These are phyloP conservation scores for Castanea crenata DNA, from an alignment of 306 rosid genomes.

Conservation along the genomic window DNA sequence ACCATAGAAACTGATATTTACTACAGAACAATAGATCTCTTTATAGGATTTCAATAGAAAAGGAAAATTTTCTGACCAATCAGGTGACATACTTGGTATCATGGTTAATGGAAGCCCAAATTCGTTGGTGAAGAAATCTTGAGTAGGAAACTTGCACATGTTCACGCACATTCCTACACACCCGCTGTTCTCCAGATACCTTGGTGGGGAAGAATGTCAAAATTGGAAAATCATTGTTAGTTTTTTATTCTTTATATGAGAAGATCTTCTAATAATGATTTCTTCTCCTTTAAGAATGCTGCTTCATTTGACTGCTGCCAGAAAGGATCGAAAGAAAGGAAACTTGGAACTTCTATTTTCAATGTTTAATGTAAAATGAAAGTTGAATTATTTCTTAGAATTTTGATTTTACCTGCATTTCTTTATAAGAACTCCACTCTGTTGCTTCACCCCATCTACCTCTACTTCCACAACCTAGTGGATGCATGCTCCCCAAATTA, in stretches of 20 bases:
- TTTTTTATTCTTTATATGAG: background rate
- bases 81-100: slow-evolving; percentile 75
- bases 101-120: slow-evolving; percentile 95
- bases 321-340: background rate
- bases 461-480: slow-evolving; percentile 87
- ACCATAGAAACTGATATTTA: background rate
- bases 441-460: slow-evolving; percentile 80
- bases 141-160: slow-evolving; percentile 98
- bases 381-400: no score
- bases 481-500: slow-evolving; percentile 19
- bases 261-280: background rate
- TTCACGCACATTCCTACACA: slow-evolving; percentile 97
- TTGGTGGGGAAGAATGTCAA: slow-evolving; percentile 15
- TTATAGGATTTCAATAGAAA: background rate
- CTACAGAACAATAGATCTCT: background rate
- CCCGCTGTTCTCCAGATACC: slow-evolving; percentile 95
- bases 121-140: slow-evolving; percentile 94
- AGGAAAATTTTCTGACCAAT: no score
- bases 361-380: background rate
- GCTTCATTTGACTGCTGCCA: background rate
- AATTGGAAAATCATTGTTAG: background rate
- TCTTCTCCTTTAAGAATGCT: background rate
- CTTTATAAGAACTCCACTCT: slow-evolving; percentile 88
- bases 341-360: background rate
- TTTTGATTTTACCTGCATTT: slow-evolving; percentile 72